Evolutionary conservation across 2,329 filamentous ascomycete genomes (phyloP), one percentile per base, ranked within the genome.

Genomic region (Bimuria novae-zelandiae): DNA sequence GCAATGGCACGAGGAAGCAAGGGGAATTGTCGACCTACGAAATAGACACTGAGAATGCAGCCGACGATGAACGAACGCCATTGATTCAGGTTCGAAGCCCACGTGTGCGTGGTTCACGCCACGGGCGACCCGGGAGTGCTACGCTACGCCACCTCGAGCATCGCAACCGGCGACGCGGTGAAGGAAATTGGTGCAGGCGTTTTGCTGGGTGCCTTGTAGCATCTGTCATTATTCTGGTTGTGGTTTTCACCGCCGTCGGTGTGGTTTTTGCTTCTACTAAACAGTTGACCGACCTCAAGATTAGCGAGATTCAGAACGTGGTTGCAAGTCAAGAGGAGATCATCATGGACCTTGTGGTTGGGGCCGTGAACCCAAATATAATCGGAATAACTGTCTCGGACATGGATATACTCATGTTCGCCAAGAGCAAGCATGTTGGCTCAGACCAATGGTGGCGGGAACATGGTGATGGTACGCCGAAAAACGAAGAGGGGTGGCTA

Each of bases 261-360:
- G 94, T 97, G 72, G 86, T 97, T 75, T 89, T 97, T 74, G 90
- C 92, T 40, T 93, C 92, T 17, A 96, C 92, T 25, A 92, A 96
- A 68, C 90, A 92, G 6, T 82, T 99, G 42, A 83, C 85, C 22
- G 85, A 89, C 59, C 89, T 97, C 53, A 81, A 88, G 59, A 84
- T 97, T 39, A 79, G 88, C 50, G 87, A 88, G 58, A 91, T 99
- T 61, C 85, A 89, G 64, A 95, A 96, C 61, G 91, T 99, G 21
- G 83, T 97, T 43, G 92, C 92, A 2, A 96, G 90, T 64, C 90
- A 96, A 72, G 90, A 96, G 72, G 92, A 97, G 71, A 82, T 99
- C 36, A 96, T 99, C 85, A 84, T 97, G 65, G 93, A 99, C 72
- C 77, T 99, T 43, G 85, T 90, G 17, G 90, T 99, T 54, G 85